phyloP scores from a whole-genome alignment of 2,329 filamentous ascomycete genomes.

The Aureobasidium sp. region DNA sequence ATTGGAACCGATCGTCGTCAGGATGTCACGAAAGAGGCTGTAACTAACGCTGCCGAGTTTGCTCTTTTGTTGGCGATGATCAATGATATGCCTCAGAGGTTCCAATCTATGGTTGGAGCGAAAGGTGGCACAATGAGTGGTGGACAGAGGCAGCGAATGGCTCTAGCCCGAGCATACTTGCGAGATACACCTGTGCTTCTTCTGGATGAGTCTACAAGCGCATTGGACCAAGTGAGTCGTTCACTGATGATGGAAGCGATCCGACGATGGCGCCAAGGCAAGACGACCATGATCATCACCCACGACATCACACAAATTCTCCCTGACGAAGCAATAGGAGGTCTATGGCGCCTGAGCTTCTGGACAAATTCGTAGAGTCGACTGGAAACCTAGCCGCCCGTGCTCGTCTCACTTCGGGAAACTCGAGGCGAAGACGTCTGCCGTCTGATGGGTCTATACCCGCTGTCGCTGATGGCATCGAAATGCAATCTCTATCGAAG shows the following conservation, averaged over 20 bases:
- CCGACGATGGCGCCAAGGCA: conserved; percentile 64
- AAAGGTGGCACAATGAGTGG: conserved; percentile 69
- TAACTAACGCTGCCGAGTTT: conserved; percentile 55
- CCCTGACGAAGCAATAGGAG: conserved; percentile 35
- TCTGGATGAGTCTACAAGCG: conserved; percentile 81
- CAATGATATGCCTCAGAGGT: conserved; percentile 54
- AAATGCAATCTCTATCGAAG: not conserved
- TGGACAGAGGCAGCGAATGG: conserved; percentile 74
- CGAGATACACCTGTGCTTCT: conserved; percentile 73
- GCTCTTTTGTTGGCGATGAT: conserved; percentile 64
- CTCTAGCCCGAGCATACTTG: conserved; percentile 68
- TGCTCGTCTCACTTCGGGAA: conserved; percentile 3
- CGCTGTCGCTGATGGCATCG: not conserved
- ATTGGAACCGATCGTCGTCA: conserved; percentile 52
- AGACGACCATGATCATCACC: conserved; percentile 88
- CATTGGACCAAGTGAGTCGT: conserved; percentile 66
- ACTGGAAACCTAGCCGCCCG: conserved; percentile 15
- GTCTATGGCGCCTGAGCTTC: conserved; percentile 8
- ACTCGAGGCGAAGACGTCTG: conserved; percentile 7
- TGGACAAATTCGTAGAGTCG: conserved; percentile 17
- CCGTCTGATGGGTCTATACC: not conserved
- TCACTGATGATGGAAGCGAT: conserved; percentile 64
- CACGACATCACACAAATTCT: conserved; percentile 75
- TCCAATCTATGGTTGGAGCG: conserved; percentile 62
- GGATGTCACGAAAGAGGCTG: conserved; percentile 42